Conservation (phyloP, 2,329 filamentous ascomycete species). For the Talaromyces pinophilus region DNA sequence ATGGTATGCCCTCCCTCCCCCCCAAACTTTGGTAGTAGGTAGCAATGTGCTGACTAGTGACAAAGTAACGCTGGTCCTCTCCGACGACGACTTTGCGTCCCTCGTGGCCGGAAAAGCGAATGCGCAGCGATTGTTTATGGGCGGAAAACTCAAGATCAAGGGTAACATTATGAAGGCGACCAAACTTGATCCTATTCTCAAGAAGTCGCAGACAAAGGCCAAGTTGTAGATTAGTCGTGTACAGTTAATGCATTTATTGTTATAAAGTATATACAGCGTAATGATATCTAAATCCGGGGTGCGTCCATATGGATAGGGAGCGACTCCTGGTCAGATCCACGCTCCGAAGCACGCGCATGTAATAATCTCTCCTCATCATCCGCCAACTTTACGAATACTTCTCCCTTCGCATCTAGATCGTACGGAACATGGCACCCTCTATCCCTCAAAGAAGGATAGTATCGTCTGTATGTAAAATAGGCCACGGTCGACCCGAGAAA, state of each 20-base stretch:
- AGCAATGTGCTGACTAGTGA: background rate
- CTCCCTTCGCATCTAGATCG: slow-evolving; percentile 25
- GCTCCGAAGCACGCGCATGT: background rate
- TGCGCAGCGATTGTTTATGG: slow-evolving; percentile 94
- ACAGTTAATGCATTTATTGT: background rate
- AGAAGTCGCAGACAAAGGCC: slow-evolving; percentile 80
- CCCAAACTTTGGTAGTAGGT: background rate
- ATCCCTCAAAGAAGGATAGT: slow-evolving; percentile 58
- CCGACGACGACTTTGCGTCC: slow-evolving; percentile 82
- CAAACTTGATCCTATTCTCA: slow-evolving; percentile 89
- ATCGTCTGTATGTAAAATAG: slow-evolving; percentile 61
- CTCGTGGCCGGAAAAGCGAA: slow-evolving; percentile 86
- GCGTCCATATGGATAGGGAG: slow-evolving; percentile 12
- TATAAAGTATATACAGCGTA: background rate
- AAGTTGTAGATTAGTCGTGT: slow-evolving; percentile 65
- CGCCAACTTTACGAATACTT: slow-evolving; percentile 32
- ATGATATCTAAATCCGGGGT: background rate
- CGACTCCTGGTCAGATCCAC: background rate
- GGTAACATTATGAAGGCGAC: slow-evolving; percentile 98
- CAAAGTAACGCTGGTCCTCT: slow-evolving; percentile 79
- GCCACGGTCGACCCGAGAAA: slow-evolving; percentile 57
- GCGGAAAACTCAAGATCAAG: slow-evolving; percentile 97
- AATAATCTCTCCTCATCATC: slow-evolving; percentile 37
- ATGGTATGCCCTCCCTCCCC: slow-evolving; percentile 59
- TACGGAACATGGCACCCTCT: slow-evolving; percentile 56